Conservation (phyloP, 805 yeast genomes). For the Kodamaea leandrae region DNA sequence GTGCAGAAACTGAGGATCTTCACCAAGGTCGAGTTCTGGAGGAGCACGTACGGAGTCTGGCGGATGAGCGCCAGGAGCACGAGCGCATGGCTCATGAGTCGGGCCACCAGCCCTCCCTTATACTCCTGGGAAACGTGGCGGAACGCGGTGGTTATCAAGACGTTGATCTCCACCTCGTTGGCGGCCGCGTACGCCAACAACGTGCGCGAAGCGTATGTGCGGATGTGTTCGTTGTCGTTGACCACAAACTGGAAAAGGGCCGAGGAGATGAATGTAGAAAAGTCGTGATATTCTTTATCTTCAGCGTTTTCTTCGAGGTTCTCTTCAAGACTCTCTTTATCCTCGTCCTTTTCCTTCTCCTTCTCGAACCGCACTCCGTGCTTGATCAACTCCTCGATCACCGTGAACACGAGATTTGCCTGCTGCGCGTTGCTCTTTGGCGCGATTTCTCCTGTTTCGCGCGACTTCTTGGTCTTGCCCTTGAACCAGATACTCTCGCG, state of each 20-base stretch:
- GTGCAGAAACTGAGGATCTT: conserved; percentile 45
- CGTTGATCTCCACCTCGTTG: conserved; percentile 36
- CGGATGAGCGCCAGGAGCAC: conserved; percentile 35
- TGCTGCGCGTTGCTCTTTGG: conserved; percentile 38
- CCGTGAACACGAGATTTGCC: conserved; percentile 25
- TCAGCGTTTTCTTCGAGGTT: conserved; percentile 11
- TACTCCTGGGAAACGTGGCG: conserved; percentile 29
- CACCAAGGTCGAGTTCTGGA: conserved; percentile 41
- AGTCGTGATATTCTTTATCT: conserved; percentile 18
- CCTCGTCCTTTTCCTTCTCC: conserved; percentile 7
- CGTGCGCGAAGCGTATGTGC: conserved; percentile 35
- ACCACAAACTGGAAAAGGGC: conserved; percentile 29
- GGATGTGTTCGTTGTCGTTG: conserved; percentile 32
- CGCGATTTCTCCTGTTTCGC: conserved; percentile 21
- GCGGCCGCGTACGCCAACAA: conserved; percentile 28
- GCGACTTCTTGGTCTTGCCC: conserved; percentile 18
- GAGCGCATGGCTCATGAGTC: conserved; percentile 32
- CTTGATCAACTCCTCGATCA: conserved; percentile 33
- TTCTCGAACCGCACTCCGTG: conserved; percentile 20
- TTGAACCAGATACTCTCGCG: conserved; percentile 20
- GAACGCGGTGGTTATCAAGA: conserved; percentile 31
- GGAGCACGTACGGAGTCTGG: conserved; percentile 31
- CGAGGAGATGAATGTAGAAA: conserved; percentile 27
- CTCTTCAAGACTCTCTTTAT: conserved; percentile 3
- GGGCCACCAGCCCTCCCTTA: conserved; percentile 15